These are phyloP conservation scores for Metarhizium brunneum DNA, from an alignment of 2,329 filamentous ascomycete species.

Conservation along the genomic window DNA sequence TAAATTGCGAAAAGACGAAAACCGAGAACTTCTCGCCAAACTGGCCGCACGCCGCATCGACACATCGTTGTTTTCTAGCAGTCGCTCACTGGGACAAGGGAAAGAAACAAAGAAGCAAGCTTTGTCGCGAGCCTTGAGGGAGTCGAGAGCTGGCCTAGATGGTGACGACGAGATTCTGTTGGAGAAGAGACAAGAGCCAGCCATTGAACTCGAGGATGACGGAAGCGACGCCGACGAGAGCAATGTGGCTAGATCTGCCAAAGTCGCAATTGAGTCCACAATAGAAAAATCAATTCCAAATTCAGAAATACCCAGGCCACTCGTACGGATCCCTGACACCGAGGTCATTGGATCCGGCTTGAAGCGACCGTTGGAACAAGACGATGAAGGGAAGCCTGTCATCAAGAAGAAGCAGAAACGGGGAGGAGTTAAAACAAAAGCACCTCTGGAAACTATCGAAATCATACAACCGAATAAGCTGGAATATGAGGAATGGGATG, in stretches of 20 bases:
- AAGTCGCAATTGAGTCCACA: not conserved
- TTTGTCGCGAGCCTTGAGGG: conserved; percentile 52
- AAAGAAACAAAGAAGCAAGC: conserved; percentile 63
- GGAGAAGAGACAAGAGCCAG: conserved; percentile 22
- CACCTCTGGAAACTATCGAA: conserved; percentile 31
- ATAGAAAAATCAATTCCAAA: not conserved
- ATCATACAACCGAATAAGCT: conserved; percentile 27
- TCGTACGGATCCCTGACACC: not conserved
- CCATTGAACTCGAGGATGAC: conserved; percentile 15
- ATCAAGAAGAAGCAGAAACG: conserved; percentile 75
- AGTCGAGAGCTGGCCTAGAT: conserved; percentile 54
- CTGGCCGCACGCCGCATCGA: conserved; percentile 72
- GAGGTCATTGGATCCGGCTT: conserved; percentile 61
- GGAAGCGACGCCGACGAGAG: conserved; percentile 13
- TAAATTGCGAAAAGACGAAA: conserved; percentile 93
- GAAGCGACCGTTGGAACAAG: conserved; percentile 76
- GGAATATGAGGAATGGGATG: conserved; percentile 48
- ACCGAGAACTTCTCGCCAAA: conserved; percentile 72
- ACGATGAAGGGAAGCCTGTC: conserved; percentile 69
- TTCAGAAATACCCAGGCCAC: not conserved
- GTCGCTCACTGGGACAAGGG: conserved; percentile 63
- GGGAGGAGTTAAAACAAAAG: conserved; percentile 48
- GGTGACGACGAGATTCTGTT: conserved; percentile 47
- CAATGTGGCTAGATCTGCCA: conserved; percentile 1
- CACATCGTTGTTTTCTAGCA: conserved; percentile 71